phyloP scores from a whole-genome alignment of 768 basidiomycete species.

The Albatrellus ellisii region DNA sequence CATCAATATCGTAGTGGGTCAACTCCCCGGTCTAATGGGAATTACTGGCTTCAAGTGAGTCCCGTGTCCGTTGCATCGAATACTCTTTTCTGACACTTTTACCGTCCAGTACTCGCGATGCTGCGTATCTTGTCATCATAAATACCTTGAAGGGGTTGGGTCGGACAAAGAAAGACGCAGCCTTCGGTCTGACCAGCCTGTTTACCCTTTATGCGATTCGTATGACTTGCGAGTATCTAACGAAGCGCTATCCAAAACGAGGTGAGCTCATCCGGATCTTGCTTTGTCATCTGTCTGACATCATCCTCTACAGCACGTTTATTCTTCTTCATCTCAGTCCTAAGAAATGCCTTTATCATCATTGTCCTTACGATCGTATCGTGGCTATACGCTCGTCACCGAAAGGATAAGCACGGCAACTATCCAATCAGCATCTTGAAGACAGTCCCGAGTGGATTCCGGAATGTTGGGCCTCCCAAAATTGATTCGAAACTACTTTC shows the following conservation, averaged over 20 bases:
- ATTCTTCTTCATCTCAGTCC: slow-evolving; percentile 68
- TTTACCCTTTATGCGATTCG: slow-evolving; percentile 59
- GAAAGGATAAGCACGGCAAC: slow-evolving; percentile 39
- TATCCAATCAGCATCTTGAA: slow-evolving; percentile 79
- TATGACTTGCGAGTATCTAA: slow-evolving; percentile 33
- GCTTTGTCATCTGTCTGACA: background rate
- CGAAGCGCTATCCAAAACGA: slow-evolving; percentile 46
- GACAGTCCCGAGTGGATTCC: slow-evolving; percentile 76
- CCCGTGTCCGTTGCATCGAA: background rate
- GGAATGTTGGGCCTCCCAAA: slow-evolving; percentile 35
- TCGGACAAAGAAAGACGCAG: slow-evolving; percentile 64
- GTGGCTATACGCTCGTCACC: slow-evolving; percentile 70
- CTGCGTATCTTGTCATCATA: slow-evolving; percentile 83
- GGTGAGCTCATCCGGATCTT: slow-evolving; percentile 24
- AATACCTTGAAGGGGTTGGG: slow-evolving; percentile 82
- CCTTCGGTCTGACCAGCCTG: slow-evolving; percentile 76
- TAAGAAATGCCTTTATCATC: slow-evolving; percentile 81
- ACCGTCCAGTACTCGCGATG: slow-evolving; percentile 60
- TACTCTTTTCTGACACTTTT: background rate
- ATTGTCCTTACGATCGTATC: slow-evolving; percentile 78
- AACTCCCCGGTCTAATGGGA: slow-evolving; percentile 85
- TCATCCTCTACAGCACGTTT: slow-evolving; percentile 33
- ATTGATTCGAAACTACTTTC: slow-evolving; percentile 38
- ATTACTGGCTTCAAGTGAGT: slow-evolving; percentile 73
- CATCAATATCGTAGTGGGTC: slow-evolving; percentile 77